Conservation (phyloP, 768 basidiomycete species). For the Boletus rubroflammeus region DNA sequence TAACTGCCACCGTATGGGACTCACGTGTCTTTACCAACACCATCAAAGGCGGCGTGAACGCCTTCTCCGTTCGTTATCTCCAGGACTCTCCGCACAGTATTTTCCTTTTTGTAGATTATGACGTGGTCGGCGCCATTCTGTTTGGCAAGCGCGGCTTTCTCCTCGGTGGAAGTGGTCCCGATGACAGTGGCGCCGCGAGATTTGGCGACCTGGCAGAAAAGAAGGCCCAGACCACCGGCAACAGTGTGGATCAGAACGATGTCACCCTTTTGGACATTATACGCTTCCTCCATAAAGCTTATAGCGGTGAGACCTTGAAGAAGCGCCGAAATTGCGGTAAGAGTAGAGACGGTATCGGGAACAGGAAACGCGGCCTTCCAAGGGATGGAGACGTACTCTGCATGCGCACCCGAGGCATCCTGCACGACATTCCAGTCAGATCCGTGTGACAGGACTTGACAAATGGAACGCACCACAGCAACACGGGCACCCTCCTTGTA, state of each 20-base stretch:
- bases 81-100: slow-evolving; percentile 68
- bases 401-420: slow-evolving; percentile 52
- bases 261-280: slow-evolving; percentile 77
- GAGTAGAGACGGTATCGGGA: slow-evolving; percentile 56
- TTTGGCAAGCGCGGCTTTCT: slow-evolving; percentile 80
- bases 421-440: slow-evolving; percentile 20
- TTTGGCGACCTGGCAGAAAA: slow-evolving; percentile 67
- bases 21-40: slow-evolving; percentile 95
- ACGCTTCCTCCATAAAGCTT: slow-evolving; percentile 79
- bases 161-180: slow-evolving; percentile 83
- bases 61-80: slow-evolving; percentile 77
- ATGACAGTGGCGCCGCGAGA: slow-evolving; percentile 83
- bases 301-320: slow-evolving; percentile 79
- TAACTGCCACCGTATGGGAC: slow-evolving; percentile 24
- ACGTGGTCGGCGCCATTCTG: slow-evolving; percentile 83
- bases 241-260: slow-evolving; percentile 84
- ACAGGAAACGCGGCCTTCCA: slow-evolving; percentile 63
- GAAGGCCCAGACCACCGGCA: slow-evolving; percentile 81
- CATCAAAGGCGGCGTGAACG: slow-evolving; percentile 87
- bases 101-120: slow-evolving; percentile 72
- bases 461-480: slow-evolving; percentile 50
- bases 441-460: neutral
- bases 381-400: slow-evolving; percentile 68
- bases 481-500: slow-evolving; percentile 72
- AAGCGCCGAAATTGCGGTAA: slow-evolving; percentile 60